Percentiles rank a stretch among this genome's conserved stretches.
These are phyloP conservation scores for Alternaria infectoria DNA, from an alignment of 2,329 filamentous ascomycete species.

Conservation along the genomic window DNA sequence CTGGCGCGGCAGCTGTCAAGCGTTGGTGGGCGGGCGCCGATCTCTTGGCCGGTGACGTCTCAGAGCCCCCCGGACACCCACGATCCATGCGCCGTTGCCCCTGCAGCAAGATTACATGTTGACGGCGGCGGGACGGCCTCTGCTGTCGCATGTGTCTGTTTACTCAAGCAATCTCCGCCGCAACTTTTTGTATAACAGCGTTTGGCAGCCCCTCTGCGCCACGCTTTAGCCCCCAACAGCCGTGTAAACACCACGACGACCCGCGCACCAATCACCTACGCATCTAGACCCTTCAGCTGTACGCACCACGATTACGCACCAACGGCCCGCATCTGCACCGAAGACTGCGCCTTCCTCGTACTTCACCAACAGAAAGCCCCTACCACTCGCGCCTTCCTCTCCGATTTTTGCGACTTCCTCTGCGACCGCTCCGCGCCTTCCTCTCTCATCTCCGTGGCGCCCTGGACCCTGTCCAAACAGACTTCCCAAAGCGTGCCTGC, in stretches of 20 bases:
- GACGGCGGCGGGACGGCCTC: slow-evolving; percentile 5
- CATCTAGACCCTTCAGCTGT: slow-evolving; percentile 19
- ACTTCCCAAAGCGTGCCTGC: slow-evolving; percentile 24
- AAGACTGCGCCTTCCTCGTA: slow-evolving; percentile 16
- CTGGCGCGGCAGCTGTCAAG: slow-evolving; percentile 1
- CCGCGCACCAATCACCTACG: slow-evolving; percentile 17
- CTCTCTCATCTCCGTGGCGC: slow-evolving; percentile 17
- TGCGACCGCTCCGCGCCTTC: slow-evolving; percentile 4
- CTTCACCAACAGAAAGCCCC: not conserved
- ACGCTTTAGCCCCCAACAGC: slow-evolving; percentile 1
- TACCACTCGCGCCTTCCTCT: not conserved
- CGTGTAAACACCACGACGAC: slow-evolving; percentile 8
- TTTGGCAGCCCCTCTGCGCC: not conserved
- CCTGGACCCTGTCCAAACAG: slow-evolving; percentile 24
- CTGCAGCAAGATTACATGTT: slow-evolving; percentile 12
- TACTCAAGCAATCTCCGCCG: not conserved
- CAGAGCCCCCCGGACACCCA: not conserved
- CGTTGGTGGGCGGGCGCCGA: not conserved
- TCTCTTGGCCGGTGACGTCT: slow-evolving; percentile 13
- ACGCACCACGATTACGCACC: slow-evolving; percentile 18
- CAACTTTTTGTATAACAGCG: not conserved
- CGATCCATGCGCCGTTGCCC: slow-evolving; percentile 8
- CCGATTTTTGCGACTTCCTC: slow-evolving; percentile 2
- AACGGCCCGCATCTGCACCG: slow-evolving; percentile 1
- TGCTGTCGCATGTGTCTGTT: not conserved